Base-by-base conservation (phyloP, 495 filamentous ascomycete genomes). In the Aspergillus funiculosus region DNA sequence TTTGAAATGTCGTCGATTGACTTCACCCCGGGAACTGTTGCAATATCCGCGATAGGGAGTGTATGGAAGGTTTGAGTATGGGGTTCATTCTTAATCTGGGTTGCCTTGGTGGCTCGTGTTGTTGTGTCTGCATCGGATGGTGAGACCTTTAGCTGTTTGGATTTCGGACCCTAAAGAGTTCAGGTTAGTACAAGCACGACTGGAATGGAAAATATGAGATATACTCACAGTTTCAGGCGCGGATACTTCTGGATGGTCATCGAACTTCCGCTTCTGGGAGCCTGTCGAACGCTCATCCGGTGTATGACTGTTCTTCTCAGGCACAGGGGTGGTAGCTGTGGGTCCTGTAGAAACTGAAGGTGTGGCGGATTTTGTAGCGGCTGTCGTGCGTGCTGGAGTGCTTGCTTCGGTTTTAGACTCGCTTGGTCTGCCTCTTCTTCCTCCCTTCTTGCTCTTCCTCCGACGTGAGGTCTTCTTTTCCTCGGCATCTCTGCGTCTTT, bases 401-500 rank as follows among this genome's bases (percentile, higher is more conserved):
- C 53, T 54, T 17, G 51, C 34, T 30, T 71, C 69, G 30, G 56
- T 56, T 46, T 67, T 69, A 37, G 22, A 62, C 57, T 74, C 69
- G 46, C 66, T 74, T 11, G 65, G 57, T 50, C 64, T 57, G 35
- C 62, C 60, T 58, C 62, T 61, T 35, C 61, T 59, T 35, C 54
- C 54, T 17, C 69, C 68, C 59, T 69, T 71, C 54, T 74, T 75
- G 39, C 69, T 63, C 57, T 71, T 71, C 61, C 66, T 73, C 34
- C 58, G 63, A 32, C 60, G 67, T n/a, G 62, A 58, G 29, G 37
- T 59, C 53, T 69, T 72, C 47, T 75, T 67, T 43, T 78, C 73
- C 36, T 71, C 68, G 14, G 69, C 66, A 36, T 71, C 70, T 46
- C 59, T 68, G 46, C 74, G 68, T 69, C 80, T 59, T 59, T 67